These are phyloP conservation scores for Mycogone perniciosa DNA, from an alignment of 2,329 filamentous ascomycete genomes.

Conservation along the genomic window DNA sequence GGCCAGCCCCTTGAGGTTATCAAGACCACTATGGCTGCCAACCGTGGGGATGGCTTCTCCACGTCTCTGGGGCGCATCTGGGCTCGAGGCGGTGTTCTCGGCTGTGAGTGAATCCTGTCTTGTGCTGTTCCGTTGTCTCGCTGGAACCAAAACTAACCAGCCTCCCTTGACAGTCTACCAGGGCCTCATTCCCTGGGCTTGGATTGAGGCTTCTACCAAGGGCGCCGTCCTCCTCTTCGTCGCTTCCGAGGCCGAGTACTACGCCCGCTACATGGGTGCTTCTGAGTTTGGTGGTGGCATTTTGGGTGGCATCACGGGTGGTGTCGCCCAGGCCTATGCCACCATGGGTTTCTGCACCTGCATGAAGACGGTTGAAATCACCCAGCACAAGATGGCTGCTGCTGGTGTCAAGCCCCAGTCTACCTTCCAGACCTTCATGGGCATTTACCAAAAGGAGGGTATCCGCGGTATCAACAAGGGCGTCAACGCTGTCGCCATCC, in stretches of 20 bases:
- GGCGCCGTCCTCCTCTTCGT: slow-evolving; percentile 98
- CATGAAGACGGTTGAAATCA: slow-evolving; percentile 99
- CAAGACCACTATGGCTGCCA: slow-evolving; percentile 99
- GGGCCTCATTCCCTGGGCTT: slow-evolving; percentile 98
- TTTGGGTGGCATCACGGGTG: slow-evolving; percentile 82
- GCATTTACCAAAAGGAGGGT: slow-evolving; percentile 92
- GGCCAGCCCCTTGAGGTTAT: slow-evolving; percentile 88
- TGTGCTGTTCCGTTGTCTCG: not conserved
- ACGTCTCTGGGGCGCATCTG: slow-evolving; percentile 81
- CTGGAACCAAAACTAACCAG: not conserved
- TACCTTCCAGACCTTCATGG: slow-evolving; percentile 93
- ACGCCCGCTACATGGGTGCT: slow-evolving; percentile 76
- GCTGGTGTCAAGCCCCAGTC: slow-evolving; percentile 77
- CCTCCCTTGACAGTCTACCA: slow-evolving; percentile 73
- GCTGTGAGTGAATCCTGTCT: slow-evolving; percentile 61
- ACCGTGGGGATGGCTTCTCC: slow-evolving; percentile 81
- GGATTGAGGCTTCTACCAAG: slow-evolving; percentile 99
- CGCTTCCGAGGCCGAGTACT: slow-evolving; percentile 95
- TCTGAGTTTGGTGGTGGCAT: slow-evolving; percentile 86
- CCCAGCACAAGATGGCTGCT: slow-evolving; percentile 90
- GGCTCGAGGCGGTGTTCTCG: slow-evolving; percentile 85
- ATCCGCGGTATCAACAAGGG: slow-evolving; percentile 96
- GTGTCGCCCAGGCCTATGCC: slow-evolving; percentile 95
- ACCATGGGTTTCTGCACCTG: slow-evolving; percentile 99
- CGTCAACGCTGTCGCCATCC: slow-evolving; percentile 96